phyloP scores from a whole-genome alignment of 257 asterid species.

The Salvia miltiorrhiza region DNA sequence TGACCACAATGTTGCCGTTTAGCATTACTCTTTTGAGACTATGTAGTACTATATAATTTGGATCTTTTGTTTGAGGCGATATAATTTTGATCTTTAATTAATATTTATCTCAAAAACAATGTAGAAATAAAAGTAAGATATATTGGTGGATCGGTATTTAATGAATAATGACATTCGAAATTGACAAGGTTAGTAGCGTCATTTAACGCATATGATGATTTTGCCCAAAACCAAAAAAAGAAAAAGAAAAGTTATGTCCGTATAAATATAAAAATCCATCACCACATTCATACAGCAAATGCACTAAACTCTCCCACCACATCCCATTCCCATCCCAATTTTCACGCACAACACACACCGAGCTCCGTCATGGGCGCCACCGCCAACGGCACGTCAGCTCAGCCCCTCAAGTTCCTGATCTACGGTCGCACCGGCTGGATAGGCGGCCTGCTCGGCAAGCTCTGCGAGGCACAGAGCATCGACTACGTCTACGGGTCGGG shows the following conservation, averaged over 20 bases:
- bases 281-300: constrained; percentile 7
- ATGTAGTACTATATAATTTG: too few species aligned
- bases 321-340: not conserved
- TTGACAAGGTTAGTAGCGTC: not conserved
- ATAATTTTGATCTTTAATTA: too few species aligned
- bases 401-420: constrained; percentile 66
- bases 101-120: too few species aligned
- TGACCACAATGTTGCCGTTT: too few species aligned
- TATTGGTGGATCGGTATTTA: too few species aligned
- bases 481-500: constrained; percentile 69
- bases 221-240: not conserved
- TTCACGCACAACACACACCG: not conserved
- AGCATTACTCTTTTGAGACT: too few species aligned
- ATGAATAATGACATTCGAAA: too few species aligned
- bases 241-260: too few species aligned
- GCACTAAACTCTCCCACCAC: not conserved
- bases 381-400: constrained; percentile 50
- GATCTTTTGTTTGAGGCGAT: too few species aligned
- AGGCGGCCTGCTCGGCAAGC: constrained; percentile 80
- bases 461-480: constrained; percentile 62
- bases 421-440: constrained; percentile 88
- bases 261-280: not conserved
- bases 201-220: not conserved
- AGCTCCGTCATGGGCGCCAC: constrained; percentile 52
- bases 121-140: too few species aligned